phyloP scores from a whole-genome alignment of 805 yeast genomes.

The Zygosaccharomyces bailii region DNA sequence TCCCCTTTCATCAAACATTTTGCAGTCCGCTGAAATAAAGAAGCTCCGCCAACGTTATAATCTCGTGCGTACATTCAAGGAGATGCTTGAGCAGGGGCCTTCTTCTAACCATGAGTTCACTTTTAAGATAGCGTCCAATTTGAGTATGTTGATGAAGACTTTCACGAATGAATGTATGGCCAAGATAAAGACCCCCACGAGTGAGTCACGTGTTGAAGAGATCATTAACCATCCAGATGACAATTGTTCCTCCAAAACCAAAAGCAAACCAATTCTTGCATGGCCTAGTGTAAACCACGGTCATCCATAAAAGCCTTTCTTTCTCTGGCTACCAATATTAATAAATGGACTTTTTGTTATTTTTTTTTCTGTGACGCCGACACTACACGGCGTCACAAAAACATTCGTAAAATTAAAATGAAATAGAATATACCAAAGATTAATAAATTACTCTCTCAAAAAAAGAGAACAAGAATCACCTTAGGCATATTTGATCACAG shows the following conservation, averaged over 20 bases:
- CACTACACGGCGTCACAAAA: constrained; percentile 9
- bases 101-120: constrained; percentile 57
- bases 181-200: constrained; percentile 10
- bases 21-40: constrained; percentile 26
- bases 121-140: constrained; percentile 37
- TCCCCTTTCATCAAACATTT: constrained; percentile 32
- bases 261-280: constrained; percentile 39
- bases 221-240: constrained; percentile 14
- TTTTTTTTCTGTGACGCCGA: background rate
- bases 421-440: constrained; percentile 8
- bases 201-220: constrained; percentile 11
- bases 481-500: no score
- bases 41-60: constrained; percentile 40
- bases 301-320: constrained; percentile 43
- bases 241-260: constrained; percentile 6
- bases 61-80: constrained; percentile 43
- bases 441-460: background rate
- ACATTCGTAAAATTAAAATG: constrained; percentile 5
- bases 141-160: constrained; percentile 20
- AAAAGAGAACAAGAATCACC: background rate
- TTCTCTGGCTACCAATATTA: constrained; percentile 55
- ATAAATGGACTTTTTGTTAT: constrained; percentile 4
- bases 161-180: constrained; percentile 16
- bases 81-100: constrained; percentile 41
- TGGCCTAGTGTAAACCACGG: constrained; percentile 73